Evolutionary conservation across 306 rosid genomes (phyloP).

Genomic region (Gastrolobium villosum): DNA sequence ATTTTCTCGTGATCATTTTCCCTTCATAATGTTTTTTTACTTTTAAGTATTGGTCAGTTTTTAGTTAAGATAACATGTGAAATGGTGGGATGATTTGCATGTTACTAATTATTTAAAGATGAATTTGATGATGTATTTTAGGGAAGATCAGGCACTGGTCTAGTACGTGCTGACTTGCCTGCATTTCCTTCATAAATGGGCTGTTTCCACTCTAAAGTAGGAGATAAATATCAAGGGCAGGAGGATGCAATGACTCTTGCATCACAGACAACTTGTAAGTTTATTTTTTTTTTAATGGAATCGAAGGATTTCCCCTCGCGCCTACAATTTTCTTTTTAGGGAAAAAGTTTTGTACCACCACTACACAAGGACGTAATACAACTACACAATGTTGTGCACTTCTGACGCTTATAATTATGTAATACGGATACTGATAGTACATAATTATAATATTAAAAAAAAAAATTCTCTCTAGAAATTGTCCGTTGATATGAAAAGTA

Average conservation of each 20-base stretch:
- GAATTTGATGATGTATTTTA: slow-evolving; percentile 51
- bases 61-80: background rate
- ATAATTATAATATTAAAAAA: no score
- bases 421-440: no score
- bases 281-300: background rate
- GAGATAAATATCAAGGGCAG: slow-evolving; percentile 51
- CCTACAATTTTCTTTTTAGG: no score
- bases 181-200: slow-evolving; percentile 73
- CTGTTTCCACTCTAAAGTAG: slow-evolving; percentile 69
- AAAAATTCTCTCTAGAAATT: no score
- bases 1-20: background rate
- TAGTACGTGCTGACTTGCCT: slow-evolving; percentile 33
- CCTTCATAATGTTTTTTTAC: background rate
- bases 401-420: no score
- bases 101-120: slow-evolving; percentile 1
- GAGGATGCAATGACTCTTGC: slow-evolving; percentile 76
- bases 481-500: no score
- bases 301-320: no score
- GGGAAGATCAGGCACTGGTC: slow-evolving; percentile 46
- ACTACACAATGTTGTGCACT: no score
- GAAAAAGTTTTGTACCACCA: no score
- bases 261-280: slow-evolving; percentile 88
- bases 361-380: no score
- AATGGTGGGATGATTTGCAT: no score
- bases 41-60: background rate